A percentile compares a stretch with the other conserved stretches of the same genome.
Conservation (phyloP, 2,329 filamentous ascomycete species). For the Tolypocladium tropicale region DNA sequence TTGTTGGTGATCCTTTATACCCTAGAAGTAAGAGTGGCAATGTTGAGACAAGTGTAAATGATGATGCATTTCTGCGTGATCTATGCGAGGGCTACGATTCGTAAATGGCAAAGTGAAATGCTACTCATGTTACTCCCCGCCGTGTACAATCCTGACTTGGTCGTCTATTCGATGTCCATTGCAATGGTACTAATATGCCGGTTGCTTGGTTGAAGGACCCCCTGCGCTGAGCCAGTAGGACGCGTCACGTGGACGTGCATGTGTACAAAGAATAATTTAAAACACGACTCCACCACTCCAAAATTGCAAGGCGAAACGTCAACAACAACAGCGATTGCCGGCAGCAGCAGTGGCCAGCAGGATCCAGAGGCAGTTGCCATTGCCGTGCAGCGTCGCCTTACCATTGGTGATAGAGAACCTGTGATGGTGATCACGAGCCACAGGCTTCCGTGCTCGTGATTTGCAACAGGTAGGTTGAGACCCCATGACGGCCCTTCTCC, state of each 20-base stretch:
- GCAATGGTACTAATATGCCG: not conserved
- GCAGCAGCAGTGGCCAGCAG: not conserved
- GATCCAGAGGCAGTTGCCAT: not conserved
- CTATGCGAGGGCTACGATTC: not conserved
- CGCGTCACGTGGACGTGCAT: not conserved
- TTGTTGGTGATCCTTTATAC: not conserved
- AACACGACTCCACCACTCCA: not conserved
- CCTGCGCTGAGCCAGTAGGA: not conserved
- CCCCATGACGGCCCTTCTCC: not conserved
- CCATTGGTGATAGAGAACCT: not conserved
- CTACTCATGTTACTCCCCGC: too few relatives aligned
- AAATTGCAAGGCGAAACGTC: not conserved
- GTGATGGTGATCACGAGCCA: not conserved
- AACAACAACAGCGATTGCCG: not conserved
- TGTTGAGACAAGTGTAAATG: not conserved
- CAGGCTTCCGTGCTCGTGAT: not conserved
- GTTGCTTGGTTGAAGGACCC: not conserved
- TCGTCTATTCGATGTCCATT: too few relatives aligned
- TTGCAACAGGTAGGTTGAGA: not conserved
- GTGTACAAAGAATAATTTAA: not conserved
- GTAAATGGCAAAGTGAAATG: too few relatives aligned
- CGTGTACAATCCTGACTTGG: too few relatives aligned
- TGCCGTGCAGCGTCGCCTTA: not conserved
- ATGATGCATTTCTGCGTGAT: not conserved
- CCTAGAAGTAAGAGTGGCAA: not conserved